A percentile compares a stretch with the other conserved stretches of the same genome.
Evolutionary conservation across 2,329 filamentous ascomycete genomes (phyloP).

Genomic region (Apiospora koreana): DNA sequence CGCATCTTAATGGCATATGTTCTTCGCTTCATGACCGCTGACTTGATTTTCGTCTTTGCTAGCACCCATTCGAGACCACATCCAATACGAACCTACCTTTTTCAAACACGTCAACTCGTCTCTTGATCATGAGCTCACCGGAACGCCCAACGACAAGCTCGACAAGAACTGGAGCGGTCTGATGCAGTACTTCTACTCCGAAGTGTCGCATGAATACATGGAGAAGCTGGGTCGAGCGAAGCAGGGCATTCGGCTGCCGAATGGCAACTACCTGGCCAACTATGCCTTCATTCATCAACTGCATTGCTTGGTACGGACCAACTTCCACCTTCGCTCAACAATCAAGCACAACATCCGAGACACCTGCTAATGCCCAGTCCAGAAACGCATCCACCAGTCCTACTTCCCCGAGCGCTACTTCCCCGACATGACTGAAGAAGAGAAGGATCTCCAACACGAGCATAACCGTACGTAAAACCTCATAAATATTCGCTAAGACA

Average conservation of each 20-base stretch:
- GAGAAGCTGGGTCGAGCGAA: conserved; percentile 22
- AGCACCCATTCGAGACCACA: neutral
- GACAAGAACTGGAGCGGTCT: conserved; percentile 21
- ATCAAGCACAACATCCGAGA: neutral
- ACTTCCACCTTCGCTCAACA: neutral
- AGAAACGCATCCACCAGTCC: conserved; percentile 27
- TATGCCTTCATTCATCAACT: conserved; percentile 26
- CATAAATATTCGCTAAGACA: no score
- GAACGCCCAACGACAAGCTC: conserved; percentile 17
- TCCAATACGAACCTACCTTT: neutral
- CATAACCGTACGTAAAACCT: conserved; percentile 21
- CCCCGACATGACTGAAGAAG: conserved; percentile 25
- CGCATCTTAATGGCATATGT: neutral
- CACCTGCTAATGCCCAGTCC: neutral
- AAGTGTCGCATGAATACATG: conserved; percentile 24
- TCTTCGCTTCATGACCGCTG: neutral
- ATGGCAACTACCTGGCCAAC: conserved; percentile 27
- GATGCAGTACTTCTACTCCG: conserved; percentile 27
- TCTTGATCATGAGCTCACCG: neutral
- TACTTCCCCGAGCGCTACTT: conserved; percentile 25
- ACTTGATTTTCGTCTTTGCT: neutral
- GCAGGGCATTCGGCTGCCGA: conserved; percentile 23
- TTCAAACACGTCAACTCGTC: neutral
- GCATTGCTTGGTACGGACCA: conserved; percentile 21
- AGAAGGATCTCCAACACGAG: conserved; percentile 23